Base-by-base conservation (phyloP, 208 protist genomes). In the Trypanosoma scelopori region DNA sequence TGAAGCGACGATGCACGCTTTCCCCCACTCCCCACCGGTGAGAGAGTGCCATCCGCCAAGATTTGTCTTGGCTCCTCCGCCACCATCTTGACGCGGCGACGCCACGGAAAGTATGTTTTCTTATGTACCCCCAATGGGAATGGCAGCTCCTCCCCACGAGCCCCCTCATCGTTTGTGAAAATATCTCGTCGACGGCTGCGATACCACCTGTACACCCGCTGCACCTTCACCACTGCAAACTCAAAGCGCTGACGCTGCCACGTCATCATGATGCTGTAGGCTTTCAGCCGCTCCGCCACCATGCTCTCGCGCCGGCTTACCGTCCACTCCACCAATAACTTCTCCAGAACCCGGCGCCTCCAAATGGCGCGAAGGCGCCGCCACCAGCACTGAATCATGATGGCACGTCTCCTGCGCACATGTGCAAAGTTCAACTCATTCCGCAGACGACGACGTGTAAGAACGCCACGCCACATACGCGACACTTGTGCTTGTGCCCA, bases 301-400 rank as follows among this genome's bases (percentile, higher is more conserved):
- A 84, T 89, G 42, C 23, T 47, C 37, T 75, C 49, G 28, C 55
- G 48, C n/a, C 78, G 74, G 65, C 85, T 68, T 57, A 76, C 52
- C 1, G 77, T 53, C 79, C 81, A 94, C 59, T 81, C 56, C 20
- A 81, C 42, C 42, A 79, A 74, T 23, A 94, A 28, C 22, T 30
- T 50, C 2, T 59, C 30, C 30, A 89, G 71, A 42, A 72, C 59
- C n/a, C 70, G 62, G 16, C 55, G 63, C 46, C 65, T 67, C 71
- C 75, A 76, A 16, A 59, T 51, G 3, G 89, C 80, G 18, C 56
- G 51, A 16, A 87, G 39, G 20, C 46, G 59, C 45, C 89, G 89
- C 85, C 89, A 94, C 83, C 82, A 94, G 74, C 85, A 88, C 73
- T 94, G 89, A 52, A 92, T 89, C 37, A 63, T 69, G 22, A 62